Conservation (phyloP, 495 filamentous ascomycete genomes). For the Penicillium cataractarum region DNA sequence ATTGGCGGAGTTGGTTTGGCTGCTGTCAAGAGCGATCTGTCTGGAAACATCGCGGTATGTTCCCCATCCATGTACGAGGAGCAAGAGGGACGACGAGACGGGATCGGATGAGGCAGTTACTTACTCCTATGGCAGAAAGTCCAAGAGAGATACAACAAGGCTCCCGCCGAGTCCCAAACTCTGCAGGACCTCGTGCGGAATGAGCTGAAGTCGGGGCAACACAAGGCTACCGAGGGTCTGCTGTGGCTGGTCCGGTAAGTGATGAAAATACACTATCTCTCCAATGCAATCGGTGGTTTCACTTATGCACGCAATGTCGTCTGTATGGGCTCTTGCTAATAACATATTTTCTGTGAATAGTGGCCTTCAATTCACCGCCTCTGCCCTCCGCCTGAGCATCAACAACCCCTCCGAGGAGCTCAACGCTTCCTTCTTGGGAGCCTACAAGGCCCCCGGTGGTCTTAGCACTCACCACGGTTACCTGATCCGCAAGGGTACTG, state of each 20-base stretch:
- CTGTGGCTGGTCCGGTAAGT: slow-evolving; percentile 88
- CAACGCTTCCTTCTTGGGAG: slow-evolving; percentile 77
- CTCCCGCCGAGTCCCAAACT: slow-evolving; percentile 74
- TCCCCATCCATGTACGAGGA: slow-evolving; percentile 11
- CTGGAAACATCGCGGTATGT: slow-evolving; percentile 86
- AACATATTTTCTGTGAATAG: slow-evolving; percentile 43
- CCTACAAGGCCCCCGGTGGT: slow-evolving; percentile 55
- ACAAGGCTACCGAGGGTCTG: slow-evolving; percentile 84
- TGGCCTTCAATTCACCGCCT: slow-evolving; percentile 88
- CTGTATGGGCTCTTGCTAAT: slow-evolving; percentile 4
- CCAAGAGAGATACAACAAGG: slow-evolving; percentile 75
- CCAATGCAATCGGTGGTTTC: neutral
- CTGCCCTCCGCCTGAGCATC: slow-evolving; percentile 79
- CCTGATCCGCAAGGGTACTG: slow-evolving; percentile 69
- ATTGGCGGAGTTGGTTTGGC: slow-evolving; percentile 81
- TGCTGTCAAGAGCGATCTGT: slow-evolving; percentile 87
- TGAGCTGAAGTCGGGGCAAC: slow-evolving; percentile 84
- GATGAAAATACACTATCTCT: slow-evolving; percentile 11
- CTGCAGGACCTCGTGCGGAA: slow-evolving; percentile 82
- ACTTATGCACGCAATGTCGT: neutral
- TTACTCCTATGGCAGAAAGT: slow-evolving; percentile 72
- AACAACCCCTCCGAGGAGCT: slow-evolving; percentile 71
- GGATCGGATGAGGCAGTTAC: neutral
- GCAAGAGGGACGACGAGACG: neutral
- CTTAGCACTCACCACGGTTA: slow-evolving; percentile 10